phyloP scores from a whole-genome alignment of 2,329 filamentous ascomycete genomes.

The Aspergillus brasiliensis region DNA sequence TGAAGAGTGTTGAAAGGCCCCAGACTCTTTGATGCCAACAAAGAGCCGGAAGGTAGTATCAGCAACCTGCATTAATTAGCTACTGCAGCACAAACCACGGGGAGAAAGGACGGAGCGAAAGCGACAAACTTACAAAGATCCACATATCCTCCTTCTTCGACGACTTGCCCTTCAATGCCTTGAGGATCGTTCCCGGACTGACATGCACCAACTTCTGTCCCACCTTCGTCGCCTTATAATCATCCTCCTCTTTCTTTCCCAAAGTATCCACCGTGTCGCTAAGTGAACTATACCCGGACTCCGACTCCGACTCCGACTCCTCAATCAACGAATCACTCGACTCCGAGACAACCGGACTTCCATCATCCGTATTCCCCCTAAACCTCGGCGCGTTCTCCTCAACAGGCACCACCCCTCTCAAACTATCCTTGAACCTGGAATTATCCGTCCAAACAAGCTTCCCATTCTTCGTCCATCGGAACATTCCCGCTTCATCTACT shows the following conservation, averaged over 20 bases:
- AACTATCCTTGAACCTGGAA: constrained; percentile 71
- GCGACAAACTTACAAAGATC: constrained; percentile 68
- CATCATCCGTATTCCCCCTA: constrained; percentile 34
- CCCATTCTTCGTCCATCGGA: constrained; percentile 88
- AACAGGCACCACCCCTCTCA: constrained; percentile 69
- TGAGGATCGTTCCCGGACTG: constrained; percentile 71
- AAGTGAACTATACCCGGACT: constrained; percentile 2
- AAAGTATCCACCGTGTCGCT: constrained; percentile 37
- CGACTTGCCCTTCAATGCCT: constrained; percentile 71
- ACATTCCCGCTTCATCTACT: constrained; percentile 70
- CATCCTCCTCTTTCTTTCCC: constrained; percentile 63
- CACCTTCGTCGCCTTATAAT: constrained; percentile 63
- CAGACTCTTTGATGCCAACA: constrained; percentile 85
- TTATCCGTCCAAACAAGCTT: constrained; percentile 74
- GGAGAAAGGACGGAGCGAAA: not conserved
- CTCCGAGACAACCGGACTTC: constrained; percentile 15
- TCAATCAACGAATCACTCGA: constrained; percentile 20
- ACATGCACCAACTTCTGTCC: constrained; percentile 66
- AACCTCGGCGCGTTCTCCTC: constrained; percentile 63
- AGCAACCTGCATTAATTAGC: constrained; percentile 38
- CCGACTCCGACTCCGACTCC: constrained; percentile 24
- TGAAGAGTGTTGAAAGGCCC: constrained; percentile 87
- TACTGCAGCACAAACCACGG: no score
- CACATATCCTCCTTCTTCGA: constrained; percentile 84
- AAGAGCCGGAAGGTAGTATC: constrained; percentile 80